Evolutionary conservation across 768 basidiomycete species (phyloP).

Genomic region (Lactarius deliciosus): DNA sequence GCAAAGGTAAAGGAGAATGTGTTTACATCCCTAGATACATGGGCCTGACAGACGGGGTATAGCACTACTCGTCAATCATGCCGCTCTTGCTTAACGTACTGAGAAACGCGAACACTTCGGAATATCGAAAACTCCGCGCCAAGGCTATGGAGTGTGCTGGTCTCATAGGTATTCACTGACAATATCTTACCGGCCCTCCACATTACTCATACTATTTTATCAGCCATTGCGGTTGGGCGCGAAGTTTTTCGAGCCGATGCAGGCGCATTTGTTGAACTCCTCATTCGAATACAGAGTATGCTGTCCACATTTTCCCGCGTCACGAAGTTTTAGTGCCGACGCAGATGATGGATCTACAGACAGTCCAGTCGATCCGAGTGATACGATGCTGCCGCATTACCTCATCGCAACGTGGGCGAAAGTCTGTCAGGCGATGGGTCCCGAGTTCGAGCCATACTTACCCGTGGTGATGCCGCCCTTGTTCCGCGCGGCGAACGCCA

Average conservation of each 20-base stretch:
- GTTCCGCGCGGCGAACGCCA: conserved; percentile 71
- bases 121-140: conserved; percentile 66
- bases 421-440: conserved; percentile 79
- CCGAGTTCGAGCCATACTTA: conserved; percentile 85
- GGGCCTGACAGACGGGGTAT: not conserved
- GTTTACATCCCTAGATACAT: not conserved
- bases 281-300: conserved; percentile 78
- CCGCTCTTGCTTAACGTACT: conserved; percentile 76
- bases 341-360: conserved; percentile 41
- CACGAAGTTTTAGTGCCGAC: not conserved
- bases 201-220: conserved; percentile 1
- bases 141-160: conserved; percentile 94
- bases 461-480: conserved; percentile 81
- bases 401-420: conserved; percentile 88
- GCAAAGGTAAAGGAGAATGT: conserved; percentile 49
- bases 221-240: conserved; percentile 84
- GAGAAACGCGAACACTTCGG: conserved; percentile 62
- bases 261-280: conserved; percentile 62
- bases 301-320: conserved; percentile 3
- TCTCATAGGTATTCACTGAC: conserved; percentile 60
- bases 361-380: conserved; percentile 63
- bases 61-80: conserved; percentile 78
- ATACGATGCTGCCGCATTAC: conserved; percentile 71
- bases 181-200: no score
- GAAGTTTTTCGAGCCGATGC: conserved; percentile 79